Base-by-base conservation (phyloP, 768 basidiomycete genomes). In the Hygrocybe coccinea region DNA sequence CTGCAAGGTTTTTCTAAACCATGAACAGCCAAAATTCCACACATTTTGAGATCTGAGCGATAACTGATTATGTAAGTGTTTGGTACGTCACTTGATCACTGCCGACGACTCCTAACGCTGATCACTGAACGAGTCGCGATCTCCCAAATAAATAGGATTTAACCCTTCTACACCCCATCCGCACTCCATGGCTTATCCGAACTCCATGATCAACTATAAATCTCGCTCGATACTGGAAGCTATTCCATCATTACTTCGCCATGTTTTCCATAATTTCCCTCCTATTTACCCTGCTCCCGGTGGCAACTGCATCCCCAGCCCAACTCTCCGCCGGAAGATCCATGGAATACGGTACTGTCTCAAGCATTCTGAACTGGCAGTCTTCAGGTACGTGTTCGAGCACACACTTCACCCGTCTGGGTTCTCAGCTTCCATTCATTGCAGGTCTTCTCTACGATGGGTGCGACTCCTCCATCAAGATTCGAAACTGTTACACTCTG, bases 21-120 rank as follows among this genome's bases (percentile, higher is more conserved):
- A 65, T 94, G 91, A 24, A 84, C 84, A 55, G 89, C 91, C 60
- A 94, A 76, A 64, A 97, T 97, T 62, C 94, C 94, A 68, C 94
- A 97, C 94, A 97, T 97, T 44, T 25, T 44, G 37, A n/a, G n/a
- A n/a, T n/a, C n/a, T n/a, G n/a, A n/a, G n/a, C n/a, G n/a, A n/a
- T n/a, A n/a, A n/a, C n/a, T n/a, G n/a, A n/a, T n/a, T n/a, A n/a
- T n/a, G n/a, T n/a, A n/a, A n/a, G n/a, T n/a, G n/a, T n/a, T n/a
- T n/a, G n/a, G n/a, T n/a, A n/a, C n/a, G n/a, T n/a, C n/a, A n/a
- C n/a, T n/a, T n/a, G n/a, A n/a, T n/a, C n/a, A n/a, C n/a, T n/a
- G n/a, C n/a, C n/a, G n/a, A n/a, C n/a, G n/a, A n/a, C n/a, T n/a
- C n/a, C n/a, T n/a, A n/a, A n/a, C n/a, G n/a, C n/a, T n/a, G n/a